A percentile compares a stretch with the other conserved stretches of the same genome.
These are phyloP conservation scores for Citrus glauca DNA, from an alignment of 345 rosid genomes.

Conservation along the genomic window DNA sequence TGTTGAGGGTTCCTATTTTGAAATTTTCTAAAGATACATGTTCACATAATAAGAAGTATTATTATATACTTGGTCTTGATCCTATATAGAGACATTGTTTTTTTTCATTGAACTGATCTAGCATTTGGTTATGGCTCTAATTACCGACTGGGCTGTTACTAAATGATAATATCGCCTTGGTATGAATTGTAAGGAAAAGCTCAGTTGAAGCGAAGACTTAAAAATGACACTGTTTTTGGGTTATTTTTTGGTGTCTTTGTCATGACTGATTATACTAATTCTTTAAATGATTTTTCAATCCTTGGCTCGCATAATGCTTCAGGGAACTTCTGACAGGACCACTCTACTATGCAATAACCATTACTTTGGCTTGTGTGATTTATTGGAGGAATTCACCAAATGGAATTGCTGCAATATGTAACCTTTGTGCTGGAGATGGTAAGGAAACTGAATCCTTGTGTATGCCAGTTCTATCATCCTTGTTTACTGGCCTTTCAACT, in stretches of 20 bases:
- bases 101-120: not conserved
- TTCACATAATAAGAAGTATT: not conserved
- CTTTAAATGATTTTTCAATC: constrained; percentile 8
- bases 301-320: constrained; percentile 26
- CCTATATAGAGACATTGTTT: not conserved
- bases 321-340: constrained; percentile 98
- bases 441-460: constrained; percentile 9
- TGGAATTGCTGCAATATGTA: constrained; percentile 75
- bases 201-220: not conserved
- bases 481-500: not conserved
- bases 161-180: not conserved
- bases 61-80: not conserved
- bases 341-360: constrained; percentile 59
- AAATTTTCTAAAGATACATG: not conserved
- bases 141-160: not conserved
- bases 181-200: not conserved
- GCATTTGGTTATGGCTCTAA: not conserved
- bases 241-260: not conserved
- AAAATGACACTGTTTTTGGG: not conserved
- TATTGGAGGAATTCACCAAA: constrained; percentile 85
- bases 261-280: not conserved
- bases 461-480: not conserved
- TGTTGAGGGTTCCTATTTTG: not conserved
- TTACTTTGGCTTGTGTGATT: constrained; percentile 52
- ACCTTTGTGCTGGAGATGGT: constrained; percentile 99